Conservation (phyloP, 2,329 filamentous ascomycete genomes). For the Fusarium devonianum region DNA sequence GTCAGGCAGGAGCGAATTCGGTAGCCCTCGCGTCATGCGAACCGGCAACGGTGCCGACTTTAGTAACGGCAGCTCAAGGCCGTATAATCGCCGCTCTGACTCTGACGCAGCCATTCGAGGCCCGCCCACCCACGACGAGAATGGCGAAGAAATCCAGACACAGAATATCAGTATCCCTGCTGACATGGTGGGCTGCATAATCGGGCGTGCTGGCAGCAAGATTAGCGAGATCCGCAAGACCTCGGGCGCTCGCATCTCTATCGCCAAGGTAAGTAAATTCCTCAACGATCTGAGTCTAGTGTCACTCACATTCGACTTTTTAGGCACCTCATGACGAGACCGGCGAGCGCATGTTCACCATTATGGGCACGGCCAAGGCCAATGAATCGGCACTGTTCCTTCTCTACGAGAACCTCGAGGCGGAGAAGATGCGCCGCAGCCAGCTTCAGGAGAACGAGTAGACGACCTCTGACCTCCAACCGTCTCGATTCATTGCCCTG, state of each 20-base stretch:
- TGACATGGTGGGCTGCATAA: constrained; percentile 99
- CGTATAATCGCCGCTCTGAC: constrained; percentile 81
- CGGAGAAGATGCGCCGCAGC: constrained; percentile 98
- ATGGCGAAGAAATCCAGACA: constrained; percentile 96
- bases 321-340: constrained; percentile 93
- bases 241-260: constrained; percentile 95
- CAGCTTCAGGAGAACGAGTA: constrained; percentile 69
- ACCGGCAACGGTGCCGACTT: constrained; percentile 98
- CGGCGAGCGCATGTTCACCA: constrained; percentile 99
- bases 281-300: not conserved
- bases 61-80: constrained; percentile 75
- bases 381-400: constrained; percentile 97
- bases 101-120: constrained; percentile 82
- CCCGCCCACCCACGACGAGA: constrained; percentile 89
- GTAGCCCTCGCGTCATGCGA: constrained; percentile 80
- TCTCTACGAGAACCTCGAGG: constrained; percentile 97
- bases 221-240: constrained; percentile 99
- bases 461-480: constrained; percentile 13
- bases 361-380: constrained; percentile 91
- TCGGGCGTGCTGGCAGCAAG: constrained; percentile 92
- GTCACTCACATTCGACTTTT: constrained; percentile 9
- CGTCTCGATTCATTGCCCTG: constrained; percentile 42
- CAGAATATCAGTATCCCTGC: constrained; percentile 99
- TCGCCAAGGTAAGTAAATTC: constrained; percentile 74
- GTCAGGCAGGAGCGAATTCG: constrained; percentile 61